These are phyloP conservation scores for Auriscalpium orientale DNA, from an alignment of 768 basidiomycete genomes.

Conservation along the genomic window DNA sequence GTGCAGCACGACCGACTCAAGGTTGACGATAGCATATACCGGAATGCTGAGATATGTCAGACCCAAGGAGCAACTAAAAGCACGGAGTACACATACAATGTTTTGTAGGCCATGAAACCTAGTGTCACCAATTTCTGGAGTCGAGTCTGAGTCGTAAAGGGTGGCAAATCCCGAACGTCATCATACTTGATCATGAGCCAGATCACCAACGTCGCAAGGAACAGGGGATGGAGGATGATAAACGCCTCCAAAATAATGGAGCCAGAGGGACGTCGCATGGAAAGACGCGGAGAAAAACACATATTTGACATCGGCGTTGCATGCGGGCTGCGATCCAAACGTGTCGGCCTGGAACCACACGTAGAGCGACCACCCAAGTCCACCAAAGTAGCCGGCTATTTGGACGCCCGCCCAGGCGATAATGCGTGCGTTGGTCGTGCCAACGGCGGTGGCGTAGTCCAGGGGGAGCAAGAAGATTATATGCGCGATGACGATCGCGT, in stretches of 20 bases:
- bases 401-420: neutral
- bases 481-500: neutral
- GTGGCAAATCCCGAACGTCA: no score
- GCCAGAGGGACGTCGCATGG: neutral
- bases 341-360: neutral
- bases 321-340: neutral
- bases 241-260: neutral
- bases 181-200: no score
- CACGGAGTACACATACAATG: neutral
- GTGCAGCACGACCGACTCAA: neutral
- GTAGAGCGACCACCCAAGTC: neutral
- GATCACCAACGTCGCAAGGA: neutral
- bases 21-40: neutral
- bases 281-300: neutral
- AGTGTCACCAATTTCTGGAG: no score
- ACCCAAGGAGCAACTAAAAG: neutral
- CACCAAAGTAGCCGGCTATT: neutral
- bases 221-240: neutral
- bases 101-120: no score
- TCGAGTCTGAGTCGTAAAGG: no score
- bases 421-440: neutral
- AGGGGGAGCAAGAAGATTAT: neutral
- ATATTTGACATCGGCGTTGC: neutral
- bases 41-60: neutral
- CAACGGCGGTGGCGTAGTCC: neutral